These are phyloP conservation scores for Austroboletus eburneus DNA, from an alignment of 768 basidiomycete genomes.

Conservation along the genomic window DNA sequence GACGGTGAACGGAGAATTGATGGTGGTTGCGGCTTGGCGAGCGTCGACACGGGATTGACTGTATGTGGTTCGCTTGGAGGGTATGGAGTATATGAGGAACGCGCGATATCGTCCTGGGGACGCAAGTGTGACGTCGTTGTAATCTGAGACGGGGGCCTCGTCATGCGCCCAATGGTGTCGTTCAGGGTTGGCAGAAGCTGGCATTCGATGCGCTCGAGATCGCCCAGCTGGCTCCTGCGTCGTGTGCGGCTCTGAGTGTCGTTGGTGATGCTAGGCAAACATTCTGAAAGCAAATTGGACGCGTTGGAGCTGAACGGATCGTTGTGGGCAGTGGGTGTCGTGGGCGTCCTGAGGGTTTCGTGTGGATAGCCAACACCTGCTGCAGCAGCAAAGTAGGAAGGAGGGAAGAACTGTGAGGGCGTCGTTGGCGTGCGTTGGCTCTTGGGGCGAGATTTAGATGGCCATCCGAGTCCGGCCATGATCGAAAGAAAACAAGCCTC, in stretches of 20 bases:
- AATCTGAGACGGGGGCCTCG: conserved; percentile 42
- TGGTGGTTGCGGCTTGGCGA: conserved; percentile 1
- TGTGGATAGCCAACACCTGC: conserved; percentile 34
- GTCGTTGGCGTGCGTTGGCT: conserved; percentile 20
- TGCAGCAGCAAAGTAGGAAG: conserved; percentile 53
- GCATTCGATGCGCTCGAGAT: conserved; percentile 57
- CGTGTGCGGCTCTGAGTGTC: conserved; percentile 4
- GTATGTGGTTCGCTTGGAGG: too few relatives aligned
- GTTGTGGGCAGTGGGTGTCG: background rate
- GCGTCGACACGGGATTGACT: background rate
- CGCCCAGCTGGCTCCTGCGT: conserved; percentile 42
- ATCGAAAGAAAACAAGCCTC: too few relatives aligned
- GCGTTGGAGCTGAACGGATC: conserved; percentile 17
- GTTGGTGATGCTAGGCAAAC: background rate
- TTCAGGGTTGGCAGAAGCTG: conserved; percentile 65
- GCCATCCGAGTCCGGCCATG: background rate
- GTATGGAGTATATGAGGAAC: background rate
- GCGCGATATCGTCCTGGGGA: conserved; percentile 18
- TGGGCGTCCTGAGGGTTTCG: conserved; percentile 2
- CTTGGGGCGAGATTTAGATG: conserved; percentile 30
- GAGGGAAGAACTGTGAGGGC: conserved; percentile 44
- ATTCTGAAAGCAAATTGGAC: conserved; percentile 4
- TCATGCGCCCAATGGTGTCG: conserved; percentile 75
- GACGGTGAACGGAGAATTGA: conserved; percentile 7
- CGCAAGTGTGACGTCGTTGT: conserved; percentile 8